Evolutionary conservation across 1,139 yeast genomes (phyloP).

Genomic region (Hemisphaericaspora xylofermentans): DNA sequence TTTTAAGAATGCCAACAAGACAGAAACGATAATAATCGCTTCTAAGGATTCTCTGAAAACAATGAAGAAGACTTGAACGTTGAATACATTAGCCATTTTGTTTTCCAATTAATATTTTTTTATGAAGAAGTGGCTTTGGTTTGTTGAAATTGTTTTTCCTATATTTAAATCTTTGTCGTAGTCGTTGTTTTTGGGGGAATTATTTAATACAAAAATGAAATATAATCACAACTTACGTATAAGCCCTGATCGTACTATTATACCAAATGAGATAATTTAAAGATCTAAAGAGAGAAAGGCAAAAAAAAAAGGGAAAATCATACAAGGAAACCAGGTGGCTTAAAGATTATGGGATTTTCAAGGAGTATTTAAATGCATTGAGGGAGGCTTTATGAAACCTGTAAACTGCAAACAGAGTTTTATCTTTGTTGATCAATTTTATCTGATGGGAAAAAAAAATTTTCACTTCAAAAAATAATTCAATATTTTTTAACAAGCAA

Average conservation of each 20-base stretch:
- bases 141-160: not conserved
- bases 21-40: slow-evolving; percentile 87
- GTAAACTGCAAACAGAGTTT: not conserved
- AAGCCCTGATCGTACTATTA: not conserved
- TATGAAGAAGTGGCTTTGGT: not conserved
- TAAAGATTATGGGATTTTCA: not conserved
- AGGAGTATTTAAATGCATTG: not conserved
- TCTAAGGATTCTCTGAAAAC: slow-evolving; percentile 89
- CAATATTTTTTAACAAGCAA: not conserved
- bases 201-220: not conserved
- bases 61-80: slow-evolving; percentile 71
- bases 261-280: no score
- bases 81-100: slow-evolving; percentile 45
- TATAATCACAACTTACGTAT: not conserved
- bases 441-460: not conserved
- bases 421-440: not conserved
- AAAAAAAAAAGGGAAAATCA: not conserved
- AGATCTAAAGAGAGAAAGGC: not conserved
- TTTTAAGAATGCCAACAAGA: slow-evolving; percentile 82
- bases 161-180: not conserved
- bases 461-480: not conserved
- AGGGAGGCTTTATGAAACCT: not conserved
- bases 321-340: not conserved
- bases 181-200: not conserved
- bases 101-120: not conserved